phyloP scores from a whole-genome alignment of 225 moss, liverwort and hornwort species.

The Marchantia polymorpha region DNA sequence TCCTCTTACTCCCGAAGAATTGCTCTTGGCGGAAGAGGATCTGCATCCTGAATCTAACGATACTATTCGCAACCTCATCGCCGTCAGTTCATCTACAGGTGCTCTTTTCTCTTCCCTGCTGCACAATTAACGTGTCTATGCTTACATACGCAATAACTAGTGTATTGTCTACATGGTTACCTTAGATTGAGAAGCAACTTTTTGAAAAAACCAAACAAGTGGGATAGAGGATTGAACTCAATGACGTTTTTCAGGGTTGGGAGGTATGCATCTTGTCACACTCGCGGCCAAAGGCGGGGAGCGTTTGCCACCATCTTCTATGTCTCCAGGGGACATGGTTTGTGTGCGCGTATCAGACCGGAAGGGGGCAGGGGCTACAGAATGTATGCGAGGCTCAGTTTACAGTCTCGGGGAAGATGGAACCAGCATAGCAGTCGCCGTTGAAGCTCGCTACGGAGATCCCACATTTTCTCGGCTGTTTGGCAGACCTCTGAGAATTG shows the following conservation, averaged over 20 bases:
- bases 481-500: constrained; percentile 84
- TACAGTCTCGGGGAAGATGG: constrained; percentile 91
- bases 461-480: constrained; percentile 94
- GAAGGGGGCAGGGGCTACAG: constrained; percentile 68
- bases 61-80: constrained; percentile 67
- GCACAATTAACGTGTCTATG: neutral
- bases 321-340: constrained; percentile 94
- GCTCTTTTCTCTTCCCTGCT: neutral
- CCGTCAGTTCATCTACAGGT: constrained; percentile 92
- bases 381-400: constrained; percentile 91
- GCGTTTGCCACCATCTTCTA: constrained; percentile 78
- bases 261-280: constrained; percentile 93
- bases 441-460: constrained; percentile 97
- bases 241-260: constrained; percentile 57
- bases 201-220: no score
- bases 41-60: constrained; percentile 63
- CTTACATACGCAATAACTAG: neutral
- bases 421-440: constrained; percentile 76
- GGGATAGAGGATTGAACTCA: neutral
- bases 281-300: constrained; percentile 63
- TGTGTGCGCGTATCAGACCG: constrained; percentile 78
- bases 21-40: constrained; percentile 55
- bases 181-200: no score
- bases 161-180: no score
- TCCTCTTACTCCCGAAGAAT: constrained; percentile 29